Evolutionary conservation across 352 stramenopile species (phyloP).

Genomic region (Pythium folliculosum): DNA sequence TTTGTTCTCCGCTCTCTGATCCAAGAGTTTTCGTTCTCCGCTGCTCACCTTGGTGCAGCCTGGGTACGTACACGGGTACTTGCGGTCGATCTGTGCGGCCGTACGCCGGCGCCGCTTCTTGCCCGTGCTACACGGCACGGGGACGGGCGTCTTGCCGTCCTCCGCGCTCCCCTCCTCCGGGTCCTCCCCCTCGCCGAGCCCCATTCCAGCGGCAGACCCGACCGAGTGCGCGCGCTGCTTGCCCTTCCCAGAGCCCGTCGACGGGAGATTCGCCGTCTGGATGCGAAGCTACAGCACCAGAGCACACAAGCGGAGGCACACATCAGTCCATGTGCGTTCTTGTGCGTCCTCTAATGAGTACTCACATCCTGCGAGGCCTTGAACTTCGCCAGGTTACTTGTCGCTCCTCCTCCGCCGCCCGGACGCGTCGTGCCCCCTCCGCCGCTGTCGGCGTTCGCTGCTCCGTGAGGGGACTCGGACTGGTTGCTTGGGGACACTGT

Average conservation of each 20-base stretch:
- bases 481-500: constrained; percentile 1
- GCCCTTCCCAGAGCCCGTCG: constrained; percentile 3
- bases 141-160: constrained; percentile 35
- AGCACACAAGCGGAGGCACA: neutral
- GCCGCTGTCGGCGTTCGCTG: constrained; percentile 1
- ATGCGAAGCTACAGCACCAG: constrained; percentile 48
- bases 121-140: constrained; percentile 39
- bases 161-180: constrained; percentile 6
- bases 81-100: constrained; percentile 82
- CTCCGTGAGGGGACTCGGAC: neutral
- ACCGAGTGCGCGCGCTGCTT: constrained; percentile 32
- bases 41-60: constrained; percentile 59
- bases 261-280: constrained; percentile 45
- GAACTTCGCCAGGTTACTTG: constrained; percentile 44
- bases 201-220: constrained; percentile 15
- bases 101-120: constrained; percentile 78
- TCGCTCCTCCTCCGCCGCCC: constrained; percentile 9
- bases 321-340: neutral
- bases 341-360: constrained; percentile 5
- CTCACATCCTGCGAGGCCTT: constrained; percentile 57
- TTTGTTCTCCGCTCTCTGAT: too few relatives aligned
- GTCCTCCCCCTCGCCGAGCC: constrained; percentile 2
- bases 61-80: constrained; percentile 63
- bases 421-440: neutral
- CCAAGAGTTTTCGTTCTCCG: neutral